Base-by-base conservation (phyloP, 108 stramenopile species). In the Cyclostephanos tholiformis region DNA sequence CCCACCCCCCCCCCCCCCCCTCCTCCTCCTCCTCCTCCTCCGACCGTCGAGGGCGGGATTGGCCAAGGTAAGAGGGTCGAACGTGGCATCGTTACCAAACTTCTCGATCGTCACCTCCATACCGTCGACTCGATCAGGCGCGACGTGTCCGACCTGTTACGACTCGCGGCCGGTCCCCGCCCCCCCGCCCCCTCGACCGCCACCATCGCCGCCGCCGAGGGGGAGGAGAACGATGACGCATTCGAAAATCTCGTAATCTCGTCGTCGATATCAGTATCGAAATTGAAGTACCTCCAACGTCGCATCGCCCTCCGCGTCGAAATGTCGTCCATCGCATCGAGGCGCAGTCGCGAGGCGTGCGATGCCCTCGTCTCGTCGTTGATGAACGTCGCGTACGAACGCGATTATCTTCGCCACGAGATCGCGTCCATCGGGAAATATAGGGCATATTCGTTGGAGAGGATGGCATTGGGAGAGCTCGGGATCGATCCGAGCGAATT, bases 311-410 rank as follows among this genome's bases (percentile, higher is more conserved):
- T 83, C 27, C 76, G 41, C 50, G 61, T 70, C 38, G 74, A 79
- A n/a, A n/a, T n/a, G n/a, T n/a, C n/a, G 30, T 4, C 35, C 43
- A 67, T 71, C 53, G 67, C 78, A n/a, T 30, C 22, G 23, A 35
- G 22, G 13, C 46, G 73, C 30, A 67, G 49, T 16, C 65, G 71
- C 39, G 27, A 77, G n/a, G 41, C 11, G 10, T 60, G 64, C 52
- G 82, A 71, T 4, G 82, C 72, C 30, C 44, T 64, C 16, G 69
- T 63, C 39, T 57, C 79, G n/a, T n/a, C 63, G 53, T 59, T 83
- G 43, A 66, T 79, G 38, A 83, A 83, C 75, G 46, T 83, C 32
- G 65, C 56, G 11, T 83, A 83, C 55, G 82, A 83, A 43, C 32
- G 63, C 30, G 59, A 79, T 35, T 79, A 83, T 73, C 51, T 83